Conservation (phyloP, 2,329 filamentous ascomycete species). For the Monilinia aucupariae region DNA sequence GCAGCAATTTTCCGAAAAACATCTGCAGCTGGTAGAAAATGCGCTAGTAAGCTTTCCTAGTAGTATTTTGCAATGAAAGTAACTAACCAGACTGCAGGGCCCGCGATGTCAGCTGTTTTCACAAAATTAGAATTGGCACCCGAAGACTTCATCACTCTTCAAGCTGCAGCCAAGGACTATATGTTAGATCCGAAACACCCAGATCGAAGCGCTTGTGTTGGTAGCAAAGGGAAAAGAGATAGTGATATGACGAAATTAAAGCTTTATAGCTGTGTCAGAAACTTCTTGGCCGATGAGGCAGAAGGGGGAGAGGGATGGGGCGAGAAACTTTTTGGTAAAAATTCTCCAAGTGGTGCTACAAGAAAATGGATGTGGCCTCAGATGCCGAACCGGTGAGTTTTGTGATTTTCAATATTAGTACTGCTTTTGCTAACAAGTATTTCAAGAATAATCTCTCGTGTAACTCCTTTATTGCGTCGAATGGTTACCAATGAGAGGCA, state of each 20-base stretch:
- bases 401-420: neutral
- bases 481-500: conserved; percentile 36
- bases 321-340: conserved; percentile 27
- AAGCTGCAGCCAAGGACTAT: conserved; percentile 33
- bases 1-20: conserved; percentile 31
- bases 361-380: conserved; percentile 33
- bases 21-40: conserved; percentile 31
- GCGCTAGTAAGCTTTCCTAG: conserved; percentile 27
- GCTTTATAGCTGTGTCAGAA: conserved; percentile 29
- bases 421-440: conserved; percentile 19
- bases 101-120: conserved; percentile 32
- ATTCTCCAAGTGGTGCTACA: conserved; percentile 18
- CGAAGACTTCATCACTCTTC: conserved; percentile 32
- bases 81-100: conserved; percentile 23
- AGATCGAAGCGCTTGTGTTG: conserved; percentile 31
- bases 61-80: neutral
- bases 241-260: conserved; percentile 32
- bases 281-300: conserved; percentile 31
- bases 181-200: conserved; percentile 34
- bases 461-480: conserved; percentile 33
- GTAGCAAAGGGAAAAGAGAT: conserved; percentile 25
- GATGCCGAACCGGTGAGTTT: conserved; percentile 30
- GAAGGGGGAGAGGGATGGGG: conserved; percentile 31
- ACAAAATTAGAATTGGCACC: conserved; percentile 29
- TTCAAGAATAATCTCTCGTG: conserved; percentile 27